Base-by-base conservation (phyloP, 768 basidiomycete species). In the Tulasnella sp. region DNA sequence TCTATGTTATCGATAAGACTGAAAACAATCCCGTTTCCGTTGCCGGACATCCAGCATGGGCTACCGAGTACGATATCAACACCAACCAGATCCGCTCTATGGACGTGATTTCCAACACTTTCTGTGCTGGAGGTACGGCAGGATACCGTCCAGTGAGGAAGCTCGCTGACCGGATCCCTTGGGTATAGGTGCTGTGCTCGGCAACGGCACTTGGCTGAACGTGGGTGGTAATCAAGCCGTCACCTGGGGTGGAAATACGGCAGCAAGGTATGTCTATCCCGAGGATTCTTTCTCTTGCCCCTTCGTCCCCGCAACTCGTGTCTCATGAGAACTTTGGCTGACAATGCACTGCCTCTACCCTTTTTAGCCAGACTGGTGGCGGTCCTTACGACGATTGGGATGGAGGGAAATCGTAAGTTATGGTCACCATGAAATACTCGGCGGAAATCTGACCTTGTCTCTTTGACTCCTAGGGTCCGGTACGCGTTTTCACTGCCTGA, bases 31-130 rank as follows among this genome's bases (percentile, higher is more conserved):
- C 86, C 2, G 87, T 87, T 3, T 83, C 86, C 79, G 86, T 94
- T 77, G 85, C 87, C 77, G 89, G 88, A 0, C 93, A 93, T 83
- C 86, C 93, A 14, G 91, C 91, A 1, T 92, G 91, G 89, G 93
- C 75, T 4, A 80, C 81, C 67, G 84, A 84, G 78, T 85, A 85
- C 74, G 91, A 94, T 82, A 85, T 91, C 67, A 83, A 84, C 9
- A 85, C 89, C 0, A 88, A 88, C 77, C 83, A 85, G 37, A 87
- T 88, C 29, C 85, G 85, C 29, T 82, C 89, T 0, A 93, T 96
- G 90, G 91, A 93, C 71, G 85, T 94, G 15, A 79, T 80, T 42
- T 91, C 91, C 34, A 94, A 94, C 80, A 83, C 87, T 5, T 94
- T 94, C 84, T 94, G 93, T 79, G 88, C 93, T 25, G 93, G 76